Base-by-base conservation (phyloP, 1,284 basidiomycete genomes). In the Melampsora larici-populina region DNA sequence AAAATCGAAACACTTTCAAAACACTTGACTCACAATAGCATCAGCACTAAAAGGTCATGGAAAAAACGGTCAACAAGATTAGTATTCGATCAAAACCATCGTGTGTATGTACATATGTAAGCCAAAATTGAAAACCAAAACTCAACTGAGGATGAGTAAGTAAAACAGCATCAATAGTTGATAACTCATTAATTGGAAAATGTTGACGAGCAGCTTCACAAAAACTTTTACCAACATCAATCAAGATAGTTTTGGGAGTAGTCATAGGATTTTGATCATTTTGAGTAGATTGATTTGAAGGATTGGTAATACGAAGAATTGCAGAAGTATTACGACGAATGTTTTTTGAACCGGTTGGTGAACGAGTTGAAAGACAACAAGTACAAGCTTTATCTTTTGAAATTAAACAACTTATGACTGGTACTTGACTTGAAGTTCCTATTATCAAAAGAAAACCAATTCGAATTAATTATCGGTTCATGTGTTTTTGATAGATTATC, bases 151-250 rank as follows among this genome's bases (percentile, higher is more conserved):
- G 88, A 84, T 93, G 91, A 0, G 91, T 92, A 60, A 93, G 87
- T 29, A 93, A 85, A 15, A 93, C 86, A 46, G 90, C 91, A 82
- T 92, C 91, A 79, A 93, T 92, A 79, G 86, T 86, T 78, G 91
- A 86, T 70, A 93, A 84, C 17, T 88, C 87, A 81, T 90, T 89
- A 81, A 89, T 89, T 13, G 91, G 91, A 84, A 92, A 92, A 89
- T 89, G 91, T 82, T 93, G 90, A 62, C 90, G 79, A 2, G 91
- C 90, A 65, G 90, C 88, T 17, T 89, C 87, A 81, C 89, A 89
- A 84, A 92, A 93, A 80, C 88, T 91, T 85, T 92, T 93, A 79
- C 91, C 91, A 76, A 89, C 90, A 84, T 93, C 91, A 81, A 93
- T 89, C 15, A 92, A 87, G 79, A 93, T 76, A 2, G 79, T 81